These are phyloP conservation scores for Circinella umbellata DNA, from an alignment of 371 early-diverging fungal genomes.

Conservation along the genomic window DNA sequence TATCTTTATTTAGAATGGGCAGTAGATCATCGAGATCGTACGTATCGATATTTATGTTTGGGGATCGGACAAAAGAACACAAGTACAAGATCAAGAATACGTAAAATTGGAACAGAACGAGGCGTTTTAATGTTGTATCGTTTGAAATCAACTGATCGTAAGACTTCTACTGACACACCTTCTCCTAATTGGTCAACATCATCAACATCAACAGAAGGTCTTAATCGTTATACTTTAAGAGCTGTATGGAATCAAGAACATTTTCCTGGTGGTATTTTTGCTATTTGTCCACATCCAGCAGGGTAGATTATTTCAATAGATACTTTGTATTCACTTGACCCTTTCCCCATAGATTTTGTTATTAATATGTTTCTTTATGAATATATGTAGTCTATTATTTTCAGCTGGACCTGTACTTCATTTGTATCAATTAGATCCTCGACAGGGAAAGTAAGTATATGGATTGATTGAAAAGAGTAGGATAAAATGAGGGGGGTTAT, in stretches of 20 bases:
- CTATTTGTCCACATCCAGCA: conserved; percentile 47
- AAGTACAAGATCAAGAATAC: not conserved
- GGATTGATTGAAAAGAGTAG: not conserved
- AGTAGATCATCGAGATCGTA: conserved; percentile 28
- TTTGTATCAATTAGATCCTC: conserved; percentile 36
- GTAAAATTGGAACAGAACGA: conserved; percentile 24
- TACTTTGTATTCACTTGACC: too few relatives aligned
- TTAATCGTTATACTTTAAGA: conserved; percentile 23
- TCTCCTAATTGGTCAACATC: not conserved
- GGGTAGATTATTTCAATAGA: conserved; percentile 38
- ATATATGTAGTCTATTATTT: conserved; percentile 32
- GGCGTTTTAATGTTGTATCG: conserved; percentile 43
- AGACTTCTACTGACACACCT: not conserved
- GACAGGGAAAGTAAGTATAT: conserved; percentile 31
- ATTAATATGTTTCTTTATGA: not conserved
- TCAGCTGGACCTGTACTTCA: conserved; percentile 38
- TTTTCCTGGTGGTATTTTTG: conserved; percentile 41
- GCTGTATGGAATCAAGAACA: conserved; percentile 38
- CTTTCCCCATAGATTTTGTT: too few relatives aligned
- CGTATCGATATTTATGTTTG: conserved; percentile 44
- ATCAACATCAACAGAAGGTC: not conserved
- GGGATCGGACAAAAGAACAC: conserved; percentile 36
- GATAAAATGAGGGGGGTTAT: too few relatives aligned
- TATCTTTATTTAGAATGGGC: conserved; percentile 40
- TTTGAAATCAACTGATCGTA: conserved; percentile 25